phyloP scores from a whole-genome alignment of 805 yeast genomes.

The Spathaspora gorwiae region DNA sequence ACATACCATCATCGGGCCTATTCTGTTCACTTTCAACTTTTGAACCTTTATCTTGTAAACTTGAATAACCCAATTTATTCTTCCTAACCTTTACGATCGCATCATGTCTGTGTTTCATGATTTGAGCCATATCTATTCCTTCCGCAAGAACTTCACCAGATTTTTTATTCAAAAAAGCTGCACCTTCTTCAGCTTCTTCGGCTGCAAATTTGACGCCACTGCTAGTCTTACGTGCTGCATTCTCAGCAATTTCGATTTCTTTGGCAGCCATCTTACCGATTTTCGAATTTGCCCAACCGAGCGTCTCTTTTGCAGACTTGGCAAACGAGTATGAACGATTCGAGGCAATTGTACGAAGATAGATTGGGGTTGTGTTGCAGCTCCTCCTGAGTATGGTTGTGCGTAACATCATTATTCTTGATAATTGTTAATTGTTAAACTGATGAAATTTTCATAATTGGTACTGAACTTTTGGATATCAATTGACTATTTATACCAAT shows the following conservation, averaged over 20 bases:
- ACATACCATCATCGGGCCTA: slow-evolving; percentile 45
- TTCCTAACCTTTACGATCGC: slow-evolving; percentile 16
- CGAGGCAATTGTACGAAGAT: not conserved
- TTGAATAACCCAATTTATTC: slow-evolving; percentile 32
- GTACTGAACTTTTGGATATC: no score
- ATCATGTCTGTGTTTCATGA: slow-evolving; percentile 12
- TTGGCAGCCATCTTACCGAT: slow-evolving; percentile 6
- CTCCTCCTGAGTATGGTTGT: not conserved
- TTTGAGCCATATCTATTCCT: slow-evolving; percentile 11
- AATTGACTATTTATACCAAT: no score
- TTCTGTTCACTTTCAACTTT: slow-evolving; percentile 40
- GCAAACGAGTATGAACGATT: slow-evolving; percentile 3
- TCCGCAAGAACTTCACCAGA: slow-evolving; percentile 15
- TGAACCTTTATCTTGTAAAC: slow-evolving; percentile 41
- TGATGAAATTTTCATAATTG: no score
- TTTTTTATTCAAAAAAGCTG: not conserved
- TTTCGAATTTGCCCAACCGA: slow-evolving; percentile 2
- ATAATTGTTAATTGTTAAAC: no score
- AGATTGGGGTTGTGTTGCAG: not conserved
- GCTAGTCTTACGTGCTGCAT: not conserved
- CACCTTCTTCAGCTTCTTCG: not conserved
- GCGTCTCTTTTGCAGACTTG: slow-evolving; percentile 1
- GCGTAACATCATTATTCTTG: slow-evolving; percentile 1
- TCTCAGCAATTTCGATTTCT: slow-evolving; percentile 7
- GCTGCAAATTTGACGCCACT: not conserved